Evolutionary conservation across 202 grass and related monocot species (phyloP).

Genomic region (Sporobolus alterniflorus): DNA sequence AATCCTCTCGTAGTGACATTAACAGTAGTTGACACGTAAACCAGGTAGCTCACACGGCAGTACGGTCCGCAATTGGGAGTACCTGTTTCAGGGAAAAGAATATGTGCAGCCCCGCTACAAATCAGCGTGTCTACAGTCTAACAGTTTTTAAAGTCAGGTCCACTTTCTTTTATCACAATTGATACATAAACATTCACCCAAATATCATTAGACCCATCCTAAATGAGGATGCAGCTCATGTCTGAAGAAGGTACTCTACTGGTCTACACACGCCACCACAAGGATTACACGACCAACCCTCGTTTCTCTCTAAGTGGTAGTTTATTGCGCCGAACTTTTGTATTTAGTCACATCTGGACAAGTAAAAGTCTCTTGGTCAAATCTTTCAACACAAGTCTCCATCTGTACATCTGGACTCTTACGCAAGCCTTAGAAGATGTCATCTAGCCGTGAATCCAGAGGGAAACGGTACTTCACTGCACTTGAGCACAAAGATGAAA

Average conservation of each 20-base stretch:
- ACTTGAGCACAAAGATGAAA: conserved; percentile 2
- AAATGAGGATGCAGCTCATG: conserved; percentile 11
- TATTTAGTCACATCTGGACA: conserved; percentile 39
- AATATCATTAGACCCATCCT: conserved; percentile 5
- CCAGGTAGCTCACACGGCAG: neutral
- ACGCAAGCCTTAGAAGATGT: conserved; percentile 34
- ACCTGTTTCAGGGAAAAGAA: too few relatives aligned
- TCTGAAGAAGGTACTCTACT: conserved; percentile 20
- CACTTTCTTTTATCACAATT: too few relatives aligned
- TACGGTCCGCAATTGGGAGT: neutral
- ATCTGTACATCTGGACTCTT: conserved; percentile 49
- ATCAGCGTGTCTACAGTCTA: too few relatives aligned
- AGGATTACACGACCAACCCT: conserved; percentile 23
- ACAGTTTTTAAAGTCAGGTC: too few relatives aligned
- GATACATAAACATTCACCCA: neutral
- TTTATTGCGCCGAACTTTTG: conserved; percentile 51
- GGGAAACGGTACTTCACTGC: conserved; percentile 52
- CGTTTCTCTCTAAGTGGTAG: conserved; percentile 18
- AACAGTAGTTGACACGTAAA: neutral
- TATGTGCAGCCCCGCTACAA: neutral
- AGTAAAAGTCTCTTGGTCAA: conserved; percentile 40
- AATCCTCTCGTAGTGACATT: neutral
- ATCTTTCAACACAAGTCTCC: conserved; percentile 49
- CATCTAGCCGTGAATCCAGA: conserved; percentile 38
- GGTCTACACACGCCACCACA: conserved; percentile 25